Evolutionary conservation across 202 grass and related monocot species (phyloP), one percentile per base, ranked within the genome.

Genomic region (Eragrostis tef): DNA sequence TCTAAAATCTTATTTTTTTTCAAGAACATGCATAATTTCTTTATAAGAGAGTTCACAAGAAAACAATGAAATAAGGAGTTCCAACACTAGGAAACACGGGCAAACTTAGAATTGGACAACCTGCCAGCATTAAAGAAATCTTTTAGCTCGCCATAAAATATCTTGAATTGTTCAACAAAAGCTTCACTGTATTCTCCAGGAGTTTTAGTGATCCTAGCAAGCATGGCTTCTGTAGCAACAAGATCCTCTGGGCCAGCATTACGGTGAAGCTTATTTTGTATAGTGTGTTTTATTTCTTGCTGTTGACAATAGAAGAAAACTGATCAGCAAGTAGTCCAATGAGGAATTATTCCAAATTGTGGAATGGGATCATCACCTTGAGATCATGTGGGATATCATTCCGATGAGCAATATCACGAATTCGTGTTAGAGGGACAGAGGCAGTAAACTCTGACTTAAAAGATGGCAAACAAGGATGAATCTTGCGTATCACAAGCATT

Each of bases 121-220:
- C 94, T 98, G 81, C 90, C 94, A 85, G 94, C 94, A 88, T 98
- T 98, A 74, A 98, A 98, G 61, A 98, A 98, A 87, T 98, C 94
- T 79, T 98, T 94, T 29, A 98, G 77, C 83, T 98, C 92, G 3
- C 66, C 74, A 47, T 98, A 87, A 67, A 98, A 98, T 86, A 91
- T 98, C 82, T 89, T 89, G 64, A 98, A 98, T 83, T 98, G 94
- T 86, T 94, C 92, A 0, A 98, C 71, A 81, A 98, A 98, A 70
- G 79, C 85, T 54, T 75, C 88, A 17, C 70, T 93, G 80, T 91
- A 98, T 73, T 98, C 84, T 74, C 92, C 90, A 71, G 92, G 84
- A 74, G 83, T 91, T 82, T 75, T 86, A 34, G 92, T 93, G 70
- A 98, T 93, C 79, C 90, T 90, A 84, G 81, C 39, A 86, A 98